Base-by-base conservation (phyloP, 2,329 filamentous ascomycete genomes). In the Aspergillus hiratsukae region DNA sequence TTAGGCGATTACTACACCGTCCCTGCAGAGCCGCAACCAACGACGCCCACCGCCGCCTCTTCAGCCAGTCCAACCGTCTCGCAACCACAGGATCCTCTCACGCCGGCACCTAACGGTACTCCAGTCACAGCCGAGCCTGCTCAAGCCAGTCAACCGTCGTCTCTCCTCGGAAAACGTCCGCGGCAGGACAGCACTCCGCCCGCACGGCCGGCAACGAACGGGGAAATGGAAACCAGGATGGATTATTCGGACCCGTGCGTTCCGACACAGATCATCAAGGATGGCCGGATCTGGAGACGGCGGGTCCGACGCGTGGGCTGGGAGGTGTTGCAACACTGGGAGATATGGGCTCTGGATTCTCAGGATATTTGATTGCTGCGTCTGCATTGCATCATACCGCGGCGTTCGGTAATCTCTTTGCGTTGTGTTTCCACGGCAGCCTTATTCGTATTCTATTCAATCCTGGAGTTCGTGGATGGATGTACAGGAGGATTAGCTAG, bases 271-370 rank as follows among this genome's bases (percentile, higher is more conserved):
- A 56, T n/a, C 50, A 52, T 5, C 43, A 46, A 46, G 10, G 64
- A 64, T 9, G 64, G 66, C 7, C 62, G 68, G 17, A 53, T 69
- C 9, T 71, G 69, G 61, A 66, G 67, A 53, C 68, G 76, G 19
- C 63, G 61, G 10, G 62, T 76, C 25, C 67, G 67, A 7, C 69
- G 72, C 23, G 72, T 75, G 7, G 68, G 68, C 5, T 76, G 74
- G 72, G 72, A 77, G 4, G 70, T 74, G 4, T 60, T 78, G 14
- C 69, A 73, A 52, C 58, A 75, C 45, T 76, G 75, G 70, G 76
- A 77, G 55, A 73, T 78, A 19, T 78, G 75, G 75, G 71, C 67
- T 7, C 62, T 77, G 58, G 76, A 78, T 61, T 63, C 70, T 6
- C 69, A 74, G 62, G 75, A 77, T 50, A 64, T 72, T 53, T 72